Evolutionary conservation across 2,329 filamentous ascomycete species (phyloP).

Genomic region (Trichoderma koningiopsis): DNA sequence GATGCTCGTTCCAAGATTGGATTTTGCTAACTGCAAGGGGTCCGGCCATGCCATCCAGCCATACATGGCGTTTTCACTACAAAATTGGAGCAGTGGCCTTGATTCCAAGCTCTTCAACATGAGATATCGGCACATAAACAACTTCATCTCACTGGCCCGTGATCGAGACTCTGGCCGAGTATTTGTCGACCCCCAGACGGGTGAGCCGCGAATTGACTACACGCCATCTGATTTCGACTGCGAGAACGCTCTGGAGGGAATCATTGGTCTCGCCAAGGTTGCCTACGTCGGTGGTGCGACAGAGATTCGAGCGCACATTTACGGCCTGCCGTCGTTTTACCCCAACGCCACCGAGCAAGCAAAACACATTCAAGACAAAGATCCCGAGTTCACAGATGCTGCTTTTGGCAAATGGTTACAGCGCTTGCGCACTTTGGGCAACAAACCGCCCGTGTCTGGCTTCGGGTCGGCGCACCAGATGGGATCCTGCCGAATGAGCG

Average conservation of each 20-base stretch:
- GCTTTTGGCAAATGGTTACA: slow-evolving; percentile 64
- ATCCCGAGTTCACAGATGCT: slow-evolving; percentile 57
- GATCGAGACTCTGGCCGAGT: slow-evolving; percentile 77
- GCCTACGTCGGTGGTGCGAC: slow-evolving; percentile 75
- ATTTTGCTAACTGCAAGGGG: slow-evolving; percentile 20
- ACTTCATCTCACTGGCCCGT: slow-evolving; percentile 72
- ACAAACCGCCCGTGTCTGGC: slow-evolving; percentile 52
- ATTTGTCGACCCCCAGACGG: slow-evolving; percentile 69
- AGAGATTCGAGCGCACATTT: slow-evolving; percentile 72
- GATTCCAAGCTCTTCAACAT: slow-evolving; percentile 72
- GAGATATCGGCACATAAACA: slow-evolving; percentile 68
- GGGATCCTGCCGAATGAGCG: slow-evolving; percentile 74
- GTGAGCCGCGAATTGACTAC: slow-evolving; percentile 69
- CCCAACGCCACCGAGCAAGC: slow-evolving; percentile 34
- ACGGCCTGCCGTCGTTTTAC: slow-evolving; percentile 65
- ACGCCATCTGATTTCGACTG: slow-evolving; percentile 71
- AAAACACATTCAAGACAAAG: slow-evolving; percentile 31
- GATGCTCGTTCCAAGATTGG: slow-evolving; percentile 1
- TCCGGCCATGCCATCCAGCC: slow-evolving; percentile 45
- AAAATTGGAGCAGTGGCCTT: slow-evolving; percentile 68
- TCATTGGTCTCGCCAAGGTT: slow-evolving; percentile 73
- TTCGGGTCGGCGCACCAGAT: slow-evolving; percentile 79
- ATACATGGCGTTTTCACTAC: slow-evolving; percentile 60
- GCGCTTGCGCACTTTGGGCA: slow-evolving; percentile 51
- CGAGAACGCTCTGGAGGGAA: slow-evolving; percentile 68